A percentile compares a stretch with the other conserved stretches of the same genome.
These are phyloP conservation scores for Meira miltonrushii DNA, from an alignment of 1,284 basidiomycete genomes.

Conservation along the genomic window DNA sequence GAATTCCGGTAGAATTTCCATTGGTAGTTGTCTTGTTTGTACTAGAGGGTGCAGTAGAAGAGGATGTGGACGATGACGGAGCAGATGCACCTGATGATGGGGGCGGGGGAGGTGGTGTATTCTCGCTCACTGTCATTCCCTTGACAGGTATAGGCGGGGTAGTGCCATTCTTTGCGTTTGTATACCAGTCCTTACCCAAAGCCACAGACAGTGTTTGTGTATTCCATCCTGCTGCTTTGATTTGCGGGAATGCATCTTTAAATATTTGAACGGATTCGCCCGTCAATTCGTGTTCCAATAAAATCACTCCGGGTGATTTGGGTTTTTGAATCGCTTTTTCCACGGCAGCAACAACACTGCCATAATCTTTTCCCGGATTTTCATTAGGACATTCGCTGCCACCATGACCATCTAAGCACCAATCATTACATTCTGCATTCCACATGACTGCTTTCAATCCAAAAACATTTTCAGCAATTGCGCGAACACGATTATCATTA, in stretches of 20 bases:
- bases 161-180: slow-evolving; percentile 24
- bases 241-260: slow-evolving; percentile 63
- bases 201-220: slow-evolving; percentile 23
- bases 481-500: slow-evolving; percentile 56
- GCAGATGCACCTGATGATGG: neutral
- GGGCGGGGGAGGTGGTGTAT: neutral
- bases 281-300: slow-evolving; percentile 75
- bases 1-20: too few species aligned
- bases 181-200: slow-evolving; percentile 25
- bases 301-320: slow-evolving; percentile 65
- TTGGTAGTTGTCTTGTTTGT: too few species aligned
- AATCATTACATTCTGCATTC: slow-evolving; percentile 56
- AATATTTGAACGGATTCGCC: slow-evolving; percentile 64
- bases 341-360: slow-evolving; percentile 18
- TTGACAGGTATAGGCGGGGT: slow-evolving; percentile 13
- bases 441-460: slow-evolving; percentile 67
- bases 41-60: too few species aligned
- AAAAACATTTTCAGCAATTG: slow-evolving; percentile 60
- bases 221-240: slow-evolving; percentile 65
- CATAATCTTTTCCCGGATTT: slow-evolving; percentile 20
- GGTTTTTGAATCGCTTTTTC: slow-evolving; percentile 17
- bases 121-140: slow-evolving; percentile 7
- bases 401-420: slow-evolving; percentile 18
- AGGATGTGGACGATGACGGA: neutral
- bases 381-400: slow-evolving; percentile 23